These are phyloP conservation scores for Hydnum rufescens DNA, from an alignment of 768 basidiomycete genomes.

Conservation along the genomic window DNA sequence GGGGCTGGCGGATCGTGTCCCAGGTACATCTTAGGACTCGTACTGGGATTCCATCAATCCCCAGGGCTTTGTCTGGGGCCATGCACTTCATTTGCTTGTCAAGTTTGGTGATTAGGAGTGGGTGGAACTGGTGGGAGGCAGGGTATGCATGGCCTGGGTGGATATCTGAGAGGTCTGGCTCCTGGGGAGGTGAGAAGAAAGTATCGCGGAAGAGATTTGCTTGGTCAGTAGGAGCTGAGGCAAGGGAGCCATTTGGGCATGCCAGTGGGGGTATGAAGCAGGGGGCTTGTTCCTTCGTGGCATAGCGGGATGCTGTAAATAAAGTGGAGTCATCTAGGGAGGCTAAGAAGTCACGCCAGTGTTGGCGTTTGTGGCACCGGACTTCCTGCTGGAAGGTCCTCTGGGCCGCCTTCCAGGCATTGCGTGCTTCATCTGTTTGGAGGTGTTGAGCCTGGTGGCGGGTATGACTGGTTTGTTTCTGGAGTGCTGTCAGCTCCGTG, in stretches of 20 bases:
- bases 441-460: not conserved
- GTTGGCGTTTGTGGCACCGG: conserved; percentile 1
- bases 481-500: not conserved
- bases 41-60: conserved; percentile 8
- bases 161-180: conserved; percentile 1
- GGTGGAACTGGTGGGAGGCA: not conserved
- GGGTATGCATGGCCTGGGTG: not conserved
- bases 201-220: conserved; percentile 2
- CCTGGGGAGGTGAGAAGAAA: conserved; percentile 2
- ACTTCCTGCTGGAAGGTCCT: not conserved
- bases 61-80: conserved; percentile 10
- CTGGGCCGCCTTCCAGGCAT: not conserved
- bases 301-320: not conserved
- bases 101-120: conserved; percentile 1
- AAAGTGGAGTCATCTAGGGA: conserved; percentile 6
- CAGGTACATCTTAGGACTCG: not conserved
- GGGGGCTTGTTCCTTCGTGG: not conserved
- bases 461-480: not conserved
- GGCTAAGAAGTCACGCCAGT: conserved; percentile 6
- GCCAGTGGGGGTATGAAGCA: conserved; percentile 2
- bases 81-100: not conserved
- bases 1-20: not conserved
- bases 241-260: not conserved
- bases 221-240: not conserved
- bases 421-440: not conserved